Percentiles rank a stretch among this genome's conserved stretches.
Conservation (phyloP, 2,329 filamentous ascomycete genomes). For the Alternaria arbusti region DNA sequence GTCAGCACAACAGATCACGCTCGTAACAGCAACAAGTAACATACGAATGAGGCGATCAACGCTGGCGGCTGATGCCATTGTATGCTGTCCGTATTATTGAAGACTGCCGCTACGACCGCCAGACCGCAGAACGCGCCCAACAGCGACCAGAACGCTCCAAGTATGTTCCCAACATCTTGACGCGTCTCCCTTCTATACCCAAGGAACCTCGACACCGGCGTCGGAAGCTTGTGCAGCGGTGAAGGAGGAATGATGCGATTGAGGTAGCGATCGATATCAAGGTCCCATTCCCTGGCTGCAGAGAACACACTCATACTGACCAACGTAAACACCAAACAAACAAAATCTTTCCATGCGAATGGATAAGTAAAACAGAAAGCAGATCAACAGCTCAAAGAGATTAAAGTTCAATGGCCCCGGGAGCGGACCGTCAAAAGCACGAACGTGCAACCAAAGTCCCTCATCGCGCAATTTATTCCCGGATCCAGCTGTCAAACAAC, state of each 20-base stretch:
- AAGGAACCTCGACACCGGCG: constrained; percentile 70
- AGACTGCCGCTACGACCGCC: constrained; percentile 51
- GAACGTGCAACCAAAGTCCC: not conserved
- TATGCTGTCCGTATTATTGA: constrained; percentile 49
- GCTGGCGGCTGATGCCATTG: constrained; percentile 50
- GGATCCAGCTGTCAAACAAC: not conserved
- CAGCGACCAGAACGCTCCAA: constrained; percentile 53
- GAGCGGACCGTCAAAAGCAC: not conserved
- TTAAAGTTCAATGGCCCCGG: not conserved
- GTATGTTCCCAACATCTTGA: constrained; percentile 50
- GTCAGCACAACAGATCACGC: constrained; percentile 3
- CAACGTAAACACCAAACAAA: not conserved
- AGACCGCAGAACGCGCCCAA: constrained; percentile 54
- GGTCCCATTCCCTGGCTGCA: constrained; percentile 51
- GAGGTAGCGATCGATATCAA: constrained; percentile 79
- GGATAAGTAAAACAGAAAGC: not conserved
- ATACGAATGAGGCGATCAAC: constrained; percentile 53
- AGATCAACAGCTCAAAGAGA: not conserved
- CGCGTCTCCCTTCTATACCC: constrained; percentile 50
- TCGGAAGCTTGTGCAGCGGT: constrained; percentile 68
- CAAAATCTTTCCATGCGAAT: not conserved
- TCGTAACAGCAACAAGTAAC: constrained; percentile 10
- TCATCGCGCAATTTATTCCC: not conserved
- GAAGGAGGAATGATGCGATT: constrained; percentile 74
- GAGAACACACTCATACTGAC: constrained; percentile 1